A percentile compares a stretch with the other conserved stretches of the same genome.
Evolutionary conservation across 169 alveolate species (phyloP).

Genomic region (Plasmodium coatneyi): DNA sequence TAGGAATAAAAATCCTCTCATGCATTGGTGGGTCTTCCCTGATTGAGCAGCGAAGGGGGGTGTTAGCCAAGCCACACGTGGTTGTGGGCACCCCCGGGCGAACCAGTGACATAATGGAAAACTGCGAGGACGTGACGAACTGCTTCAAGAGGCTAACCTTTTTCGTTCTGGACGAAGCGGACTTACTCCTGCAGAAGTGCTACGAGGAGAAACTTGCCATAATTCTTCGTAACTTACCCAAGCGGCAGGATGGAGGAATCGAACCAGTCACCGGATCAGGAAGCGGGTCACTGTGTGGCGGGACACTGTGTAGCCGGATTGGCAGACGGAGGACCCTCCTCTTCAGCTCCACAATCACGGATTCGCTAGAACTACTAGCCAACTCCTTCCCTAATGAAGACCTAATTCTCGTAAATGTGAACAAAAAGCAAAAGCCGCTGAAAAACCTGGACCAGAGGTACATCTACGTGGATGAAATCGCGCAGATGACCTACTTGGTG

Average conservation of each 20-base stretch:
- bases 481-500: conserved; percentile 52
- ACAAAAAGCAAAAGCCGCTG: conserved; percentile 41
- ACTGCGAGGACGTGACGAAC: conserved; percentile 72
- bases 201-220: conserved; percentile 86
- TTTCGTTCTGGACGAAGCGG: conserved; percentile 98
- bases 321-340: conserved; percentile 93
- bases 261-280: no score
- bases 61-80: conserved; percentile 94
- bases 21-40: conserved; percentile 95
- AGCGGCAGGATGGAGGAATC: background rate
- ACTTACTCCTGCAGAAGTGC: conserved; percentile 90
- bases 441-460: conserved; percentile 57
- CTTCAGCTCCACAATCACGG: conserved; percentile 98
- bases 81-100: conserved; percentile 98
- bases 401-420: conserved; percentile 29
- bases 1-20: conserved; percentile 88
- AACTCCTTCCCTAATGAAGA: conserved; percentile 27
- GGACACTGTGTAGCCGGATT: no score
- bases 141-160: conserved; percentile 88
- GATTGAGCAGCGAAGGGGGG: conserved; percentile 81
- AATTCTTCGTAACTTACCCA: conserved; percentile 85
- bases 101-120: conserved; percentile 88
- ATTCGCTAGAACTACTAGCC: conserved; percentile 45
- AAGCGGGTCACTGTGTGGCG: background rate
- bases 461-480: conserved; percentile 40